Percentiles rank a stretch among this genome's conserved stretches.
Evolutionary conservation across 495 filamentous ascomycete genomes (phyloP).

Genomic region (Xylaria curta): DNA sequence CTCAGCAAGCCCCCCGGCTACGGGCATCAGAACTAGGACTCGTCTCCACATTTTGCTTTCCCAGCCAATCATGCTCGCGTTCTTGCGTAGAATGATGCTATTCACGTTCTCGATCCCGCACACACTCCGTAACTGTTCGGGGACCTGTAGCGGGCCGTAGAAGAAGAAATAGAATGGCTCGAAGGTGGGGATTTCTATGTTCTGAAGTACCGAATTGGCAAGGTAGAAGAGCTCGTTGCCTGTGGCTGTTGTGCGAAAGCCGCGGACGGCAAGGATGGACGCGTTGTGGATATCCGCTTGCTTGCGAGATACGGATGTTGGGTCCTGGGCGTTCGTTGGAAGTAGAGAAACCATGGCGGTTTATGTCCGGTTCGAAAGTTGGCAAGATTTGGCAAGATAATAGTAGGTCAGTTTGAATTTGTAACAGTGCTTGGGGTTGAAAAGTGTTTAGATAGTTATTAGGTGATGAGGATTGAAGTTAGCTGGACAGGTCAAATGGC

Average conservation of each 20-base stretch:
- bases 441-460: background rate
- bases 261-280: constrained; percentile 13
- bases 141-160: constrained; percentile 35
- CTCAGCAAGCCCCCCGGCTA: constrained; percentile 9
- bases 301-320: background rate
- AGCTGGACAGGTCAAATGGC: background rate
- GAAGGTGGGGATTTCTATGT: constrained; percentile 22
- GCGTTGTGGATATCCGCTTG: constrained; percentile 7
- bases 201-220: background rate
- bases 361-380: background rate
- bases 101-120: background rate
- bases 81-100: constrained; percentile 3
- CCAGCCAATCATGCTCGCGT: constrained; percentile 29
- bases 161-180: constrained; percentile 42
- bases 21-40: constrained; percentile 30
- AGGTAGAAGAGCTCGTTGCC: constrained; percentile 8
- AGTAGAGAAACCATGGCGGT: background rate
- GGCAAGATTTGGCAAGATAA: background rate
- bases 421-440: background rate
- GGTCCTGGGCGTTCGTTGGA: background rate
- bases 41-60: constrained; percentile 30
- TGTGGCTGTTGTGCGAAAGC: constrained; percentile 14
- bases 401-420: too few species aligned
- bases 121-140: background rate
- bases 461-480: background rate